These are phyloP conservation scores for Cardiospermum halicacabum DNA, from an alignment of 345 rosid species.

Conservation along the genomic window DNA sequence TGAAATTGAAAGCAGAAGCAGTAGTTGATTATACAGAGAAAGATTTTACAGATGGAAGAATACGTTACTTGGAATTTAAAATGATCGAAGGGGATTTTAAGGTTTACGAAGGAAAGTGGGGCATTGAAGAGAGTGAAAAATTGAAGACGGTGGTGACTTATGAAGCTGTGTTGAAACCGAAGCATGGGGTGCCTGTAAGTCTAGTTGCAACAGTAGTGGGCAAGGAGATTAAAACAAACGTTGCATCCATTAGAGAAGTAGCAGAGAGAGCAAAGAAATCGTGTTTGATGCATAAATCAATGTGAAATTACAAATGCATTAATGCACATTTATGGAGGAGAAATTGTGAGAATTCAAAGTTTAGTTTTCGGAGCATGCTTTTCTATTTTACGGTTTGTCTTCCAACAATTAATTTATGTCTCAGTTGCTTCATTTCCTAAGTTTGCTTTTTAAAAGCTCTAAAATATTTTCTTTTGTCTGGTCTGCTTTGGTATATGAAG, in stretches of 20 bases:
- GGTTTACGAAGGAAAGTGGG: conserved; percentile 48
- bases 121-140: conserved; percentile 23
- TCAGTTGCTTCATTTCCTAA: no score
- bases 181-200: conserved; percentile 68
- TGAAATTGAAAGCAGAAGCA: conserved; percentile 81
- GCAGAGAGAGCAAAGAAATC: conserved; percentile 52
- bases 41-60: conserved; percentile 46
- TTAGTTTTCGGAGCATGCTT: no score
- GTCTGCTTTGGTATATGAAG: no score
- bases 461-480: no score
- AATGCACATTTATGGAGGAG: no score
- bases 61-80: conserved; percentile 79
- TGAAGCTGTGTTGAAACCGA: conserved; percentile 64
- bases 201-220: conserved; percentile 79
- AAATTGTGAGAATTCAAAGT: no score
- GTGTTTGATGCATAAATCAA: no score
- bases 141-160: conserved; percentile 55
- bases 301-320: no score
- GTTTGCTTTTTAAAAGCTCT: no score
- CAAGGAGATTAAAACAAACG: conserved; percentile 64
- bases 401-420: no score
- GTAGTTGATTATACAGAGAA: conserved; percentile 80
- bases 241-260: conserved; percentile 54
- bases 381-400: no score
- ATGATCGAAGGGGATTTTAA: conserved; percentile 94